A percentile compares a stretch with the other conserved stretches of the same genome.
phyloP scores from a whole-genome alignment of 2,329 filamentous ascomycete species.

The Arthrobotrys musiformis region DNA sequence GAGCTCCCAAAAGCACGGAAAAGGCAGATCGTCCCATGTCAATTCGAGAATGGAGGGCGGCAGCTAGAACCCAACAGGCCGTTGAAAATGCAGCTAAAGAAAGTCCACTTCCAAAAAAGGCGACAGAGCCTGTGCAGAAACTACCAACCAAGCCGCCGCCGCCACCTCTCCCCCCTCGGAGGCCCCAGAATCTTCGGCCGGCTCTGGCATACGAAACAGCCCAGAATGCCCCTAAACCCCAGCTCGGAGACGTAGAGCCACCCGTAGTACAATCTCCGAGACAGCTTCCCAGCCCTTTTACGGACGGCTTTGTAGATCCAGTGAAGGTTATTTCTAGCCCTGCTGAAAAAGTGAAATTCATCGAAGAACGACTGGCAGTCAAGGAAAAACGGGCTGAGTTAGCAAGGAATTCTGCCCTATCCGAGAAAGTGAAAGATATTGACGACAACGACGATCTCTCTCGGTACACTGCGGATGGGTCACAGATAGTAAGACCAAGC shows the following conservation, averaged over 20 bases:
- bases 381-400: background rate
- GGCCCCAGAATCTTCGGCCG: background rate
- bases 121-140: background rate
- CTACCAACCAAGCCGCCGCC: background rate
- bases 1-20: background rate
- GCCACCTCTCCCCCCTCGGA: background rate
- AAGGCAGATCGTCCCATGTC: background rate
- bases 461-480: too few relatives aligned
- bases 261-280: too few relatives aligned
- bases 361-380: too few relatives aligned
- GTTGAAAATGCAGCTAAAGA: background rate
- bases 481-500: too few relatives aligned
- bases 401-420: too few relatives aligned
- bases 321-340: background rate
- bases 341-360: background rate
- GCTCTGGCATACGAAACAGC: too few relatives aligned
- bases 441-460: too few relatives aligned
- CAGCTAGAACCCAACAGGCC: background rate
- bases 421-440: too few relatives aligned
- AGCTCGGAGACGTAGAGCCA: too few relatives aligned
- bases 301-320: background rate
- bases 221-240: too few relatives aligned
- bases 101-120: background rate
- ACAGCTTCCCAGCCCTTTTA: background rate
- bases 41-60: conserved; percentile 2